Base-by-base conservation (phyloP, 139 green algal species). In the Auxenochlorella pyrenoidosa region DNA sequence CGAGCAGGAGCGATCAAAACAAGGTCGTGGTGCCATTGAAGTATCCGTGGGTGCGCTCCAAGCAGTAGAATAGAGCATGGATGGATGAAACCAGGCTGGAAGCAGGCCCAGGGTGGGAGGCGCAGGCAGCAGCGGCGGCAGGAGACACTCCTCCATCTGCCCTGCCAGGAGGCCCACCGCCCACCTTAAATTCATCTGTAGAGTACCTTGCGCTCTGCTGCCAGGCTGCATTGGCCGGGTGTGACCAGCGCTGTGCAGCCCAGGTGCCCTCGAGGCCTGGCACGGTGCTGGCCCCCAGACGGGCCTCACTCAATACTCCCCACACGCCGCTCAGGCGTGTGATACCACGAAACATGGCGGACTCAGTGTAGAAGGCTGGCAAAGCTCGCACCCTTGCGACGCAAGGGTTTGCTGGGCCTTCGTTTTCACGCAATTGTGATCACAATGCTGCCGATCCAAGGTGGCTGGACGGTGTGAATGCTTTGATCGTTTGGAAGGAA, bases 181-280 rank as follows among this genome's bases (percentile, higher is more conserved):
- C 60, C 80, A 85, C 80, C 80, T n/a, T 65, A 38, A 85, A 85
- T 32, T 71, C 38, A 5, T 85, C 80, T 2, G 63, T 76, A 4
- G 80, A 76, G 41, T 65, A 76, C 2, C 60, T 10, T 19, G 80
- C 63, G 51, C 34, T n/a, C 80, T 83, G 78, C 28, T 84, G 79
- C 21, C 30, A 59, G 12, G 75, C n/a, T 16, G 44, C 13, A 24
- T 26, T 36, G 40, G 79, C 58, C 51, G 79, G 58, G 26, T 5
- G 47, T 32, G 38, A 40, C 79, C 79, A 84, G 38, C 32, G n/a
- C 79, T 75, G 79, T 1, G 78, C 44, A 47, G 44, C 26, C 5
- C 54, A 83, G 78, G n/a, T 70, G 32, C 36, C 30, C n/a, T 59
- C 21, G 15, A 44, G 19, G 26, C 54, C 26, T 28, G 26, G 13